Conservation (phyloP, 441 rosid species). For the Cnidoscolus chayamansa region DNA sequence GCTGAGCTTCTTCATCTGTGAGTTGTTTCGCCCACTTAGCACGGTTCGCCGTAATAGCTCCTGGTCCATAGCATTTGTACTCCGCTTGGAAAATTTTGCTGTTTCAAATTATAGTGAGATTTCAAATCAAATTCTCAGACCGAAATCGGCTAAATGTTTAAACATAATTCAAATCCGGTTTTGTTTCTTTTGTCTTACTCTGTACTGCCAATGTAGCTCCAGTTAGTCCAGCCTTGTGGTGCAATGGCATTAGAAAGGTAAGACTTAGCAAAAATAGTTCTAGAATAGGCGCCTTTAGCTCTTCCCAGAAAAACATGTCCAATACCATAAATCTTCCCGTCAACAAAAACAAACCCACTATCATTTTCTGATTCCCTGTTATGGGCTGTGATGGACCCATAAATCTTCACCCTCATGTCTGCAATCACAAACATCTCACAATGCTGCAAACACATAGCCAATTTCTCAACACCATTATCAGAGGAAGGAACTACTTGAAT, state of each 20-base stretch:
- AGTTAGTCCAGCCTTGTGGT: conserved; percentile 75
- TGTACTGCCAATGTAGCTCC: conserved; percentile 65
- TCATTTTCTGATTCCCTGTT: conserved; percentile 48
- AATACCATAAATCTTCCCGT: conserved; percentile 72
- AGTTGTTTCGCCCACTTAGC: conserved; percentile 65
- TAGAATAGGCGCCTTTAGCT: conserved; percentile 72
- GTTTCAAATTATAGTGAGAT: conserved; percentile 12
- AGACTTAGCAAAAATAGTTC: conserved; percentile 56
- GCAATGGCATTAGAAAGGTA: conserved; percentile 73
- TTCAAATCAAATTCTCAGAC: too few relatives aligned
- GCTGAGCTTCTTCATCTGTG: conserved; percentile 50
- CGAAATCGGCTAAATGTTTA: too few relatives aligned
- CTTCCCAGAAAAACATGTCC: conserved; percentile 65
- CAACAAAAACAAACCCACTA: conserved; percentile 66
- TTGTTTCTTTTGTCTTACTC: conserved; percentile 40
- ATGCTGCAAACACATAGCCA: conserved; percentile 33
- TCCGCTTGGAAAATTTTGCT: conserved; percentile 66
- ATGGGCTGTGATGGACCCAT: conserved; percentile 82
- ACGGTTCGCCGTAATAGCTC: conserved; percentile 40
- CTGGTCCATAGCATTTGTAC: conserved; percentile 72
- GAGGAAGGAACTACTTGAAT: too few relatives aligned
- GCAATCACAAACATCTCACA: conserved; percentile 76
- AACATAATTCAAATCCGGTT: too few relatives aligned
- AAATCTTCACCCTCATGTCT: conserved; percentile 70
- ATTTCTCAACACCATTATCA: neutral